Base-by-base conservation (phyloP, 345 rosid genomes). In the Eucalyptus leucophloia region DNA sequence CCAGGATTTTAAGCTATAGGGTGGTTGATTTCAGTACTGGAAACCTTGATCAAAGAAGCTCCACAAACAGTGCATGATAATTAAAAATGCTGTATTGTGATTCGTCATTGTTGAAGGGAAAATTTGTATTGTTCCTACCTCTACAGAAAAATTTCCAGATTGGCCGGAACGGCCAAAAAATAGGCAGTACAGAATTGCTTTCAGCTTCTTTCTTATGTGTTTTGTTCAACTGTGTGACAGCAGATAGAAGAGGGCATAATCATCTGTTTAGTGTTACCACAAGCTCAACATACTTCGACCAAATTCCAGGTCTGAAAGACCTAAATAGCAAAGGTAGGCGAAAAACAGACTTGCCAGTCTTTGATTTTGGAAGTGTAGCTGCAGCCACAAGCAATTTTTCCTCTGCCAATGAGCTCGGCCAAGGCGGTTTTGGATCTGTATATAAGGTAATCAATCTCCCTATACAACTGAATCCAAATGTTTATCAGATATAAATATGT, bases 391-490 rank as follows among this genome's bases (percentile, higher is more conserved):
- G 85, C n/a, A 34, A 89, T 4, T 92, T 92, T 87, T 89, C 92
- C 24, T 7, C 44, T 2, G 60, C 42, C 17, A 90, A 90, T 47
- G 87, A 88, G 90, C 85, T 92, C 5, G 91, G 92, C 24, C 58
- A 56, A 49, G 92, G 92, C 14, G 93, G 93, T 14, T 92, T 90
- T 87, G 93, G 92, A 44, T 51, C 86, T 9, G 91, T 90, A 18
- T 92, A 89, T 67, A 81, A 86, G 93, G 93, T 92, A 89, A 72
- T 34, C 6, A 34, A 19, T 72, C 82, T 34, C 82, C 45, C 44
- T 18, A 2, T 18, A 18, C 7, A 3, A 72, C 26, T 5, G 44
- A 34, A 72, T 72, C 44, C 44, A 34, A 34, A 34, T 34, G 5
- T 24, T 34, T 5, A 18, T 6, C 0, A 7, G 9, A 32, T 67